A percentile compares a stretch with the other conserved stretches of the same genome.
Conservation (phyloP, 345 rosid genomes). For the Bruguiera sexangula region DNA sequence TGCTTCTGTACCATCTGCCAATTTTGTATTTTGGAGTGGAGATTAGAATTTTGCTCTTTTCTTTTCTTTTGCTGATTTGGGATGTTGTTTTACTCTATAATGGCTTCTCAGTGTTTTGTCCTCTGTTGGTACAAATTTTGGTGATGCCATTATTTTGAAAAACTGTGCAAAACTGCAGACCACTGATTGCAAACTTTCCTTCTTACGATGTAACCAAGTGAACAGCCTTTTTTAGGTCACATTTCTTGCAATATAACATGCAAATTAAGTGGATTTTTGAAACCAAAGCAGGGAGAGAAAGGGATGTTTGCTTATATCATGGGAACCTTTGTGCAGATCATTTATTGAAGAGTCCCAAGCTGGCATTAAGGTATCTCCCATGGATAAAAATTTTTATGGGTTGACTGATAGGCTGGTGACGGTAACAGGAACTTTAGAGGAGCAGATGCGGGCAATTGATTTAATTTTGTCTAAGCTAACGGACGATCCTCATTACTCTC, state of each 20-base stretch:
- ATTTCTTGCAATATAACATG: constrained; percentile 1
- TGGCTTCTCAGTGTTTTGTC: too few relatives aligned
- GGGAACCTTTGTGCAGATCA: constrained; percentile 55
- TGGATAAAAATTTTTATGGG: constrained; percentile 81
- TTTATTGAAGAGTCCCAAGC: constrained; percentile 96
- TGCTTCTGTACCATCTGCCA: background rate
- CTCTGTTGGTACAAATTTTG: too few relatives aligned
- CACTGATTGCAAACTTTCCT: too few relatives aligned
- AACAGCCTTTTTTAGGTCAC: constrained; percentile 8
- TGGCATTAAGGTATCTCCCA: constrained; percentile 89
- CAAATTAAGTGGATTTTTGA: background rate
- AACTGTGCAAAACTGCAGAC: too few relatives aligned
- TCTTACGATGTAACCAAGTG: background rate
- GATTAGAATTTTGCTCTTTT: background rate
- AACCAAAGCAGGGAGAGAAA: constrained; percentile 1
- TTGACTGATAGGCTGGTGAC: constrained; percentile 94
- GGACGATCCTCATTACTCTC: constrained; percentile 85
- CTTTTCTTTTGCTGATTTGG: background rate
- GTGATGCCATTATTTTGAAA: too few relatives aligned
- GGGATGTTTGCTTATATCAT: constrained; percentile 17
- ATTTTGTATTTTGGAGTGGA: background rate
- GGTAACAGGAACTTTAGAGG: constrained; percentile 74
- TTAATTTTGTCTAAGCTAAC: constrained; percentile 77
- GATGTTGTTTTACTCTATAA: too few relatives aligned
- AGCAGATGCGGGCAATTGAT: constrained; percentile 89